Evolutionary conservation across 2,329 filamentous ascomycete species (phyloP).

Genomic region (Colletotrichum paranaense): DNA sequence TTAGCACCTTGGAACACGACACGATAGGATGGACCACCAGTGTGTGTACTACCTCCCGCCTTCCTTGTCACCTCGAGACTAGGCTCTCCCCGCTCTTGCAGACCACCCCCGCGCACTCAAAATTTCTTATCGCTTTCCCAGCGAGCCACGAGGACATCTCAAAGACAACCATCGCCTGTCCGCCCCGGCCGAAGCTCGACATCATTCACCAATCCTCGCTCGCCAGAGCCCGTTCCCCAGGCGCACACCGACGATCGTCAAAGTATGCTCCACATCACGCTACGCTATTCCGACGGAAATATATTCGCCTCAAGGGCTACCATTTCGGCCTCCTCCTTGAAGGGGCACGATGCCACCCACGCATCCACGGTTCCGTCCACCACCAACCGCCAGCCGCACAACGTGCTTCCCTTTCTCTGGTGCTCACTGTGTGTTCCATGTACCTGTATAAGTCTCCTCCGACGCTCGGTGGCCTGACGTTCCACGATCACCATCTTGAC

Average conservation of each 20-base stretch:
- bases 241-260: constrained; percentile 19
- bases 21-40: neutral
- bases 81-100: constrained; percentile 27
- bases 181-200: constrained; percentile 15
- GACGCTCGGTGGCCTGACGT: constrained; percentile 9
- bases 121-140: constrained; percentile 24
- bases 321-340: constrained; percentile 7
- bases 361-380: neutral
- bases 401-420: neutral
- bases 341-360: neutral
- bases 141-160: constrained; percentile 20
- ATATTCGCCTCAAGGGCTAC: constrained; percentile 4
- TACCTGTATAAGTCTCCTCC: neutral
- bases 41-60: neutral
- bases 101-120: constrained; percentile 14
- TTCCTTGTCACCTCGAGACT: constrained; percentile 23
- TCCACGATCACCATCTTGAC: constrained; percentile 12
- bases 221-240: constrained; percentile 5
- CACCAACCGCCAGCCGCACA: neutral
- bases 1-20: neutral
- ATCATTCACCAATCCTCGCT: neutral
- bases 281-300: constrained; percentile 4
- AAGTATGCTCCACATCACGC: constrained; percentile 8
- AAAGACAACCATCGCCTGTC: constrained; percentile 29
- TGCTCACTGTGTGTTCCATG: neutral